These are phyloP conservation scores for Amphibolis antarctica DNA, from an alignment of 106 monocot genomes.

Conservation along the genomic window DNA sequence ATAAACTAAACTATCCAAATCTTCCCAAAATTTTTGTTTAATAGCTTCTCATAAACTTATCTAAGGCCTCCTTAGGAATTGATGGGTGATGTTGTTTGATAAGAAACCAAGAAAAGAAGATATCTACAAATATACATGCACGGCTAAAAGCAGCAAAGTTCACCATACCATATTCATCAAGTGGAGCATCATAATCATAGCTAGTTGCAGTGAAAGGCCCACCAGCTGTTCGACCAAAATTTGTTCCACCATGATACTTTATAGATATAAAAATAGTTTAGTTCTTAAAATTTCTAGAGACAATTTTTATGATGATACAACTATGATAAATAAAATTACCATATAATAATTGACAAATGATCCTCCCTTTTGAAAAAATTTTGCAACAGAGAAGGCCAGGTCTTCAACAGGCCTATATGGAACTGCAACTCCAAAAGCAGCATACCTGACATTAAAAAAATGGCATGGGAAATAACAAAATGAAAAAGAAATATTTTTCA, in stretches of 20 bases:
- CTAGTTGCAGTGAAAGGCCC: constrained; percentile 86
- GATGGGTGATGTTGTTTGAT: too few species aligned
- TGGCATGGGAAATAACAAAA: neutral
- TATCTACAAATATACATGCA: neutral
- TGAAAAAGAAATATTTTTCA: neutral
- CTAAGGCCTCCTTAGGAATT: too few species aligned
- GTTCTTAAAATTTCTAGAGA: neutral
- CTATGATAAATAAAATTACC: constrained; percentile 29
- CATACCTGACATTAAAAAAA: constrained; percentile 38
- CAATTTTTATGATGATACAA: neutral
- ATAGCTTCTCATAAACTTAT: too few species aligned
- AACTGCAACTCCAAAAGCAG: constrained; percentile 75
- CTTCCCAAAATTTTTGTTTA: too few species aligned
- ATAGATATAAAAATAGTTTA: neutral
- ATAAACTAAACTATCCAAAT: too few species aligned
- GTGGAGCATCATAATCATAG: constrained; percentile 91
- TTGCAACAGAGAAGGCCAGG: constrained; percentile 73
- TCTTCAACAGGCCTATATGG: constrained; percentile 88
- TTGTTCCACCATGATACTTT: constrained; percentile 65
- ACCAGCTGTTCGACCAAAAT: constrained; percentile 79
- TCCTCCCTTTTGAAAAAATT: constrained; percentile 86
- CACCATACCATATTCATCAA: constrained; percentile 73
- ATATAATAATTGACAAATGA: constrained; percentile 96
- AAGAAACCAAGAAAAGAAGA: neutral
- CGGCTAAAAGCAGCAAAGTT: neutral